Percentiles rank a stretch among this genome's conserved stretches.
Conservation (phyloP, 2,329 filamentous ascomycete species). For the Aureobasidium sp. region DNA sequence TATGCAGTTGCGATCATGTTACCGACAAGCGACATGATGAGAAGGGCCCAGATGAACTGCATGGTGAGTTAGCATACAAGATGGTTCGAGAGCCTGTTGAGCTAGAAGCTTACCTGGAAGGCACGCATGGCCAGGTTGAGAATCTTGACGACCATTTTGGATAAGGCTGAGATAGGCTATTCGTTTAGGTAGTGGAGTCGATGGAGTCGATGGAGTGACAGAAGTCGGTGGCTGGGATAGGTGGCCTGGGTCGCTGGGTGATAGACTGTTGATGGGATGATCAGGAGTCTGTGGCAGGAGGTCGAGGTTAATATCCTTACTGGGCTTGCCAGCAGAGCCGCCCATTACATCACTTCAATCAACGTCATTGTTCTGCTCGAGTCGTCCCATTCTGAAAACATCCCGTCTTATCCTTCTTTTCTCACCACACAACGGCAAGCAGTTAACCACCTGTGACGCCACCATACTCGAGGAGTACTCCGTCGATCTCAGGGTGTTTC, state of each 20-base stretch:
- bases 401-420: not conserved
- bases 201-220: not conserved
- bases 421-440: not conserved
- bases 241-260: not conserved
- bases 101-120: conserved; percentile 18
- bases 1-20: conserved; percentile 50
- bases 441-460: not conserved
- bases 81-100: not conserved
- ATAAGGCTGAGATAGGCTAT: not conserved
- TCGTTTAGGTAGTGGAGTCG: conserved; percentile 1
- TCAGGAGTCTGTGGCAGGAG: conserved; percentile 1
- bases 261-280: conserved; percentile 5
- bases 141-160: conserved; percentile 16
- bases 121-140: conserved; percentile 22
- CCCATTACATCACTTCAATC: not conserved
- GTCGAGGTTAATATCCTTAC: conserved; percentile 8
- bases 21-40: conserved; percentile 53
- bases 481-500: not conserved
- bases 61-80: not conserved
- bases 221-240: not conserved
- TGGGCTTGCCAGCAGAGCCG: not conserved
- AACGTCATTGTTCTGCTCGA: not conserved
- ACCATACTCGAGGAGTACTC: too few relatives aligned
- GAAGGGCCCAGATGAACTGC: conserved; percentile 51
- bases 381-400: not conserved